Base-by-base conservation (phyloP, 1,284 basidiomycete genomes). In the Exsudoporus floridanus region DNA sequence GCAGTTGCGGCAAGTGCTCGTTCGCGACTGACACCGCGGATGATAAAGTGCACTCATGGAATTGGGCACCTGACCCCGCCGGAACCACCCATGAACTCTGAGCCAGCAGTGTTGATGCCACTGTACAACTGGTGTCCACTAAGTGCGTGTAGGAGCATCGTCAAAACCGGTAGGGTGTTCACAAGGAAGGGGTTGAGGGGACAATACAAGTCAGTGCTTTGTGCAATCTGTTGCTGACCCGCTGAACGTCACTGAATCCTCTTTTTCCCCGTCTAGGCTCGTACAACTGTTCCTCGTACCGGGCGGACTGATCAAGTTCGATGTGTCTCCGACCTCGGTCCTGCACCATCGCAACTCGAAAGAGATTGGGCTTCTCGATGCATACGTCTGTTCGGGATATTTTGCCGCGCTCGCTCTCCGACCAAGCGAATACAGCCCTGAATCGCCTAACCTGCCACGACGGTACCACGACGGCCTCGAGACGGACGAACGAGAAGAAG, bases 51-150 rank as follows among this genome's bases (percentile, higher is more conserved):
- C 19, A 72, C 76, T 49, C 65, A 72, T 57, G 67, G 73, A 13
- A 67, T 72, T 37, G 75, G 77, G 4, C 67, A 74, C 25, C 74
- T 77, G 25, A 56, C 65, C 21, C 71, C 77, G 19, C 77, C 78
- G 16, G 80, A 82, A 57, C 67, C 75, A 6, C 77, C 79, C 2
- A 70, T 74, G 1, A 78, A 83, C 60, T 71, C 76, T 19, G 78
- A 80, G 9, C 71, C 83, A 34, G 78, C 83, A 3, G 79, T 82
- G 25, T 69, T 91, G 46, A 75, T 79, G 49, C 74, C 77, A 8
- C 70, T 91, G 46, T 92, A 88, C 75, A 87, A 86, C 60, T 92
- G 90, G 92, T 94, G 90, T 66, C 74, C 83, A 5, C 64, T 93
- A 55, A 80, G 87, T 37, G 82, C 81, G 7, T 94, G 92, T 61